Conservation (phyloP, 495 filamentous ascomycete genomes). For the Cenococcum geophilum region DNA sequence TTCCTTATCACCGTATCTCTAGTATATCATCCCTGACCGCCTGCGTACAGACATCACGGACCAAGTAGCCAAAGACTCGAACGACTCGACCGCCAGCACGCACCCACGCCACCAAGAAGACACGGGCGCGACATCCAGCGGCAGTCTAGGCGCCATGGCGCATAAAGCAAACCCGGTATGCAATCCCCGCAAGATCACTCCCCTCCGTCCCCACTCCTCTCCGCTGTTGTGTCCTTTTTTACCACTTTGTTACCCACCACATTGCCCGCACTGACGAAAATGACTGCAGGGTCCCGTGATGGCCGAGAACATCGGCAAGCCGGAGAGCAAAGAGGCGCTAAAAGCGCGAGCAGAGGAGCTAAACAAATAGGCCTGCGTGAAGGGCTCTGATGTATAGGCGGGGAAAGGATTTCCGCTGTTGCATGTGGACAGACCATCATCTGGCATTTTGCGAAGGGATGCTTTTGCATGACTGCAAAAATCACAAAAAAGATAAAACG, state of each 20-base stretch:
- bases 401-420: not conserved
- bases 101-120: slow-evolving; percentile 29
- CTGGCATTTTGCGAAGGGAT: too few relatives aligned
- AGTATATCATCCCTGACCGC: not conserved
- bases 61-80: slow-evolving; percentile 35
- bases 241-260: not conserved
- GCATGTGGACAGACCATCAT: not conserved
- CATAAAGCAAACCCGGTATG: slow-evolving; percentile 34
- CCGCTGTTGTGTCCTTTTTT: not conserved
- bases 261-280: not conserved
- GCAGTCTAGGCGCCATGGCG: slow-evolving; percentile 9
- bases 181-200: not conserved
- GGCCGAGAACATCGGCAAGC: slow-evolving; percentile 47
- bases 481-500: too few relatives aligned
- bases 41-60: slow-evolving; percentile 32
- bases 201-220: not conserved
- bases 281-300: slow-evolving; percentile 33
- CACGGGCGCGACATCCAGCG: slow-evolving; percentile 19
- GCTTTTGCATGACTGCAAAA: too few relatives aligned
- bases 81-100: slow-evolving; percentile 30
- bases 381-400: not conserved
- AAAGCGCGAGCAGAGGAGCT: slow-evolving; percentile 39
- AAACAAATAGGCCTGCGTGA: slow-evolving; percentile 33
- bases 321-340: slow-evolving; percentile 44
- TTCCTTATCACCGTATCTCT: not conserved